Evolutionary conservation across 495 filamentous ascomycete genomes (phyloP).

Genomic region (Lophium mytilinum): DNA sequence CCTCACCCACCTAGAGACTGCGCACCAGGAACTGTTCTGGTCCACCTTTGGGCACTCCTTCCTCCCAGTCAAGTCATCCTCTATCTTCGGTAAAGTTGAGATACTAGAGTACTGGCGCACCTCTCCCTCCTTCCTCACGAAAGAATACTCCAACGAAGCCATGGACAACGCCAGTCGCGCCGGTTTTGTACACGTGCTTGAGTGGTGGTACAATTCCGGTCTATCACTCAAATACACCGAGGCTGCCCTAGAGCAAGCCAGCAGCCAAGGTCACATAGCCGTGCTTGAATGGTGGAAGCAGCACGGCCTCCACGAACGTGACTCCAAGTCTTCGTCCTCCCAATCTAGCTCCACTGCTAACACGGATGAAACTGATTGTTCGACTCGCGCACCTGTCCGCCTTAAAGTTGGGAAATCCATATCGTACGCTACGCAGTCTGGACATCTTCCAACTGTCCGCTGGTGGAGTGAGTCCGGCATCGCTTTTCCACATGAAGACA

Average conservation of each 20-base stretch:
- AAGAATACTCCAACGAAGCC: conserved; percentile 70
- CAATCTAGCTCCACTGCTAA: conserved; percentile 6
- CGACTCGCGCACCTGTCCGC: conserved; percentile 36
- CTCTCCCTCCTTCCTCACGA: conserved; percentile 66
- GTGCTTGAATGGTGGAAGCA: conserved; percentile 87
- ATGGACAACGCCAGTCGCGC: conserved; percentile 78
- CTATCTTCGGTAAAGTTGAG: conserved; percentile 74
- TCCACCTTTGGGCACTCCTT: conserved; percentile 71
- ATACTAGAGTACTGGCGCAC: conserved; percentile 86
- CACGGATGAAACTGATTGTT: not conserved
- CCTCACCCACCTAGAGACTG: conserved; percentile 69
- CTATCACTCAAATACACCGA: conserved; percentile 79
- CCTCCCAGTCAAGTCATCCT: conserved; percentile 75
- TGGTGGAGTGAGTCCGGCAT: conserved; percentile 81
- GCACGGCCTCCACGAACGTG: conserved; percentile 14
- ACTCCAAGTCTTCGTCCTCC: conserved; percentile 12
- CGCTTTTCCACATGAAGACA: conserved; percentile 62
- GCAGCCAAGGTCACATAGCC: conserved; percentile 67
- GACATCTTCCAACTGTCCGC: conserved; percentile 58
- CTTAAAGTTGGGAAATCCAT: conserved; percentile 76
- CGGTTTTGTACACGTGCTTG: conserved; percentile 73
- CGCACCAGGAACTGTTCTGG: conserved; percentile 73
- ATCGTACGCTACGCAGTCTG: conserved; percentile 70
- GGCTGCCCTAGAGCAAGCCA: conserved; percentile 75
- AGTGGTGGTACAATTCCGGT: conserved; percentile 84